Base-by-base conservation (phyloP, 495 filamentous ascomycete genomes). In the Lindgomyces ingoldianus region DNA sequence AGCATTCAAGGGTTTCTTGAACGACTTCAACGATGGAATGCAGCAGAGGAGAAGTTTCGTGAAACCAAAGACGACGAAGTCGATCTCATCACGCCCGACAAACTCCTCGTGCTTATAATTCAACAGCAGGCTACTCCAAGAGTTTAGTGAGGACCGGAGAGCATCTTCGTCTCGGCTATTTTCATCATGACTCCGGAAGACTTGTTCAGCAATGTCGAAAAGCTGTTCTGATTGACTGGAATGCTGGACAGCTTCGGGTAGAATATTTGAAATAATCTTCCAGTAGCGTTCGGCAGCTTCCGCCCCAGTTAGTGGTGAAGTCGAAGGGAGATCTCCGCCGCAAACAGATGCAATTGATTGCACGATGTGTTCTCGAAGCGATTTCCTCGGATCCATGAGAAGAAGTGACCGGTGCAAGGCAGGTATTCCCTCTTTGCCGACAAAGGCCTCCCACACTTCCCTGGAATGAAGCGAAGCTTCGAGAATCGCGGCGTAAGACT, bases 391-490 rank as follows among this genome's bases (percentile, higher is more conserved):
- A 64, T 82, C 78, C 9, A 70, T 70, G 11, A 82, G 71, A 21
- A 82, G 69, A 25, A 78, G 66, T 44, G 50, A 64, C 49, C 72
- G 42, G 36, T 83, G 57, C 22, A 86, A 68, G 16, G 68, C 56
- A 27, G 76, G 73, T 47, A 86, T 79, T 29, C 81, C 71, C 10
- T 65, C 57, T 22, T 75, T 72, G 11, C 75, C 69, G 22, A 80
- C 81, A 62, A 91, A 83, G 3, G 78, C 75, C 2, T 70, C 59
- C 88, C 89, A 90, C 64, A 91, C 81, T 0, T 68, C 57, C 11
- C 73, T 62, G 54, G 83, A 88, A 47, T 84, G 79, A 12, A 85
- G 74, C 44, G 87, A 89, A 16, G 80, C 84, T 71, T 90, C 85
- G 0, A 91, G 74, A 2, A 93, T 75, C 12, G 85, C 78, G 14